A percentile compares a stretch with the other conserved stretches of the same genome.
phyloP scores from a whole-genome alignment of 2,329 filamentous ascomycete species.

The Beauveria australis region DNA sequence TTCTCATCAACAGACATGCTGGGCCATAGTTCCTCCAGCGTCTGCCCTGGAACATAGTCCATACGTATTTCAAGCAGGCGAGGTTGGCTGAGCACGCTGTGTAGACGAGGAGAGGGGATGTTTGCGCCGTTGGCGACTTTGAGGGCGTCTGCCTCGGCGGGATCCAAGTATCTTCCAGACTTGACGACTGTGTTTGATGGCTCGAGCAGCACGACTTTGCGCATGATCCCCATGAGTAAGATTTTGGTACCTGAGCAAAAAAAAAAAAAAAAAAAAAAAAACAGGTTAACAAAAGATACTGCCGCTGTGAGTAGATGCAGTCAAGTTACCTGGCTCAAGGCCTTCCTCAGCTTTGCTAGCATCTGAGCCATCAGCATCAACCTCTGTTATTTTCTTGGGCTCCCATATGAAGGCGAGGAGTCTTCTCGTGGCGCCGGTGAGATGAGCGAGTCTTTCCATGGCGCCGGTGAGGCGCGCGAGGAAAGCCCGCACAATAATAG shows the following conservation, averaged over 20 bases:
- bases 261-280: background rate
- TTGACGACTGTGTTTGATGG: constrained; percentile 20
- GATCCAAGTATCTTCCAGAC: constrained; percentile 18
- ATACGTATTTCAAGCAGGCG: constrained; percentile 16
- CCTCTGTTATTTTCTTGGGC: background rate
- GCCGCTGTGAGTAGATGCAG: background rate
- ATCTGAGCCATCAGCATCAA: background rate
- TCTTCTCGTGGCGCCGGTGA: too few species aligned
- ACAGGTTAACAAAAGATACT: background rate
- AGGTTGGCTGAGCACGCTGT: constrained; percentile 8
- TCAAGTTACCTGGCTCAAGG: constrained; percentile 16
- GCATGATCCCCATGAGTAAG: constrained; percentile 16
- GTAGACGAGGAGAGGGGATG: constrained; percentile 18
- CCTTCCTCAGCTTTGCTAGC: constrained; percentile 10
- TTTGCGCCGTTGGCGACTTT: constrained; percentile 14
- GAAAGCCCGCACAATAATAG: too few species aligned
- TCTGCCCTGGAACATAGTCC: constrained; percentile 19
- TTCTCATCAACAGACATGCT: constrained; percentile 17
- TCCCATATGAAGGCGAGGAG: background rate
- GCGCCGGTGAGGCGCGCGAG: too few species aligned
- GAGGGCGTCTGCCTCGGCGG: constrained; percentile 21
- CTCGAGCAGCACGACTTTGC: constrained; percentile 17
- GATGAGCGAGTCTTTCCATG: too few species aligned
- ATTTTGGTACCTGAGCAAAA: constrained; percentile 14
- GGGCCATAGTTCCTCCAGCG: constrained; percentile 20